These are phyloP conservation scores for Fusarium praegraminearum DNA, from an alignment of 2,329 filamentous ascomycete species.

Conservation along the genomic window DNA sequence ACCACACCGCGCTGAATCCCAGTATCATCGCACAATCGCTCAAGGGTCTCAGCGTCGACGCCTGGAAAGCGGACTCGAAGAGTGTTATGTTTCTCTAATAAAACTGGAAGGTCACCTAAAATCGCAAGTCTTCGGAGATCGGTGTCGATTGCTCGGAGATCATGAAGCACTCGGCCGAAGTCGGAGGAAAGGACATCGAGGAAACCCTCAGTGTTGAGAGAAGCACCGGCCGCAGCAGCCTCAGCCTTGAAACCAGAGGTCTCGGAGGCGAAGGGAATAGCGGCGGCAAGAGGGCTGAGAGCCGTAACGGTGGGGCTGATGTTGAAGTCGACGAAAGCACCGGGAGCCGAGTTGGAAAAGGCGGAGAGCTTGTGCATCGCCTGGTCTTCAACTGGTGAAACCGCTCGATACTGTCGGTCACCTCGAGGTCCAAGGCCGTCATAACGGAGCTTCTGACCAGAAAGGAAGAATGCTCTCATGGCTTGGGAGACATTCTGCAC, in stretches of 20 bases:
- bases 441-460: conserved; percentile 87
- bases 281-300: conserved; percentile 75
- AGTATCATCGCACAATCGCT: conserved; percentile 86
- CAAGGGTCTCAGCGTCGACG: conserved; percentile 85
- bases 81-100: conserved; percentile 73
- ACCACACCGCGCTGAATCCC: conserved; percentile 85
- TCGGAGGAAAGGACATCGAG: conserved; percentile 87
- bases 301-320: conserved; percentile 92
- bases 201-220: conserved; percentile 84
- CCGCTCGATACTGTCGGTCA: conserved; percentile 81
- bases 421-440: conserved; percentile 81
- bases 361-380: conserved; percentile 74
- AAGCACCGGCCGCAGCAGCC: conserved; percentile 62
- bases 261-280: conserved; percentile 60
- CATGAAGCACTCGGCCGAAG: conserved; percentile 87
- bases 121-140: conserved; percentile 83
- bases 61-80: conserved; percentile 91
- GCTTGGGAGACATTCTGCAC: conserved; percentile 96
- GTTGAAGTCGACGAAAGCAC: conserved; percentile 89
- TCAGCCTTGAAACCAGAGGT: conserved; percentile 59
- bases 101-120: conserved; percentile 86
- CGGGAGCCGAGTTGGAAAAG: conserved; percentile 69
- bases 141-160: conserved; percentile 80
- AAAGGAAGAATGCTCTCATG: conserved; percentile 91
- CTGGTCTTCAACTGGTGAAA: conserved; percentile 81